phyloP scores from a whole-genome alignment of 768 basidiomycete genomes.

The Serendipita vermifera region DNA sequence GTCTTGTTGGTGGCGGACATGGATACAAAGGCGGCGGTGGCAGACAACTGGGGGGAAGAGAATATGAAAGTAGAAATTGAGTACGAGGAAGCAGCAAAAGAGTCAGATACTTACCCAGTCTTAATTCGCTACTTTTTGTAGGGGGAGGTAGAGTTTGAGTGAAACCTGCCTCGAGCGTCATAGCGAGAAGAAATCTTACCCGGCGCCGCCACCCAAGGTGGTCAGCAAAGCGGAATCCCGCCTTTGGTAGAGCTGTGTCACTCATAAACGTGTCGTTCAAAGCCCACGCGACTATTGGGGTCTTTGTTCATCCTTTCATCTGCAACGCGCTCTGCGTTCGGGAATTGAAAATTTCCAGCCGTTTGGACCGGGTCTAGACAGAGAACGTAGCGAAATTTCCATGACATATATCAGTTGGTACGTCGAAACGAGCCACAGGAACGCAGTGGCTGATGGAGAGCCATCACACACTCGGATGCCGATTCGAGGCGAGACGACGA shows the following conservation, averaged over 20 bases:
- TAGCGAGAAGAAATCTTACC: too few species aligned
- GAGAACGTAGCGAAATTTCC: neutral
- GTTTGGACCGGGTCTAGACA: neutral
- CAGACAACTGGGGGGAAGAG: too few species aligned
- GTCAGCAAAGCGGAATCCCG: too few species aligned
- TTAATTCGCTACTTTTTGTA: too few species aligned
- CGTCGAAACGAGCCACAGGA: neutral
- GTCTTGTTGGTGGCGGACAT: too few species aligned
- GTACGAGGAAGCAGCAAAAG: too few species aligned
- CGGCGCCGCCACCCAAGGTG: too few species aligned
- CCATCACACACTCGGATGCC: neutral
- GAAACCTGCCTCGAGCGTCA: too few species aligned
- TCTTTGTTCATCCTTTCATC: conserved; percentile 4
- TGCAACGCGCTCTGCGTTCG: neutral
- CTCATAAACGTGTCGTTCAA: neutral
- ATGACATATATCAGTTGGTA: neutral
- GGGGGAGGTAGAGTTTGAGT: too few species aligned
- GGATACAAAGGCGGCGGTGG: too few species aligned
- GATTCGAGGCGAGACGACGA: neutral
- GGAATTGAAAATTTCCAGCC: neutral
- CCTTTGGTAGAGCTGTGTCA: neutral
- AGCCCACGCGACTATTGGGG: neutral
- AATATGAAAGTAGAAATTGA: too few species aligned
- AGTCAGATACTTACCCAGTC: too few species aligned
- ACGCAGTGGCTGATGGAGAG: neutral